Evolutionary conservation across 2,329 filamentous ascomycete species (phyloP).

Genomic region (Ceratocystis harringtonii): DNA sequence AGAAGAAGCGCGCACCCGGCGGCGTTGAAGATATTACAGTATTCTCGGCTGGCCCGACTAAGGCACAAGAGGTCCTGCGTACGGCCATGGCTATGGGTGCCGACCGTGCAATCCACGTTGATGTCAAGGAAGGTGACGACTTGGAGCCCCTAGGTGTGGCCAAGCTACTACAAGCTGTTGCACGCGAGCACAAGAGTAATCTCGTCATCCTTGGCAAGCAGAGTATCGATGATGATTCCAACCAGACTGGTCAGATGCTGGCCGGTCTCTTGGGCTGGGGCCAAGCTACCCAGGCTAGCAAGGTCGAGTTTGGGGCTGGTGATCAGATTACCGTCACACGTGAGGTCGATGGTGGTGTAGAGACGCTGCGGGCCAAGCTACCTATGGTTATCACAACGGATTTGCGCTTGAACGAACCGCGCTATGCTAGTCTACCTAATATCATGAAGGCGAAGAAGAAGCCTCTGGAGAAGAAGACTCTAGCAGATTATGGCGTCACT

Average conservation of each 20-base stretch:
- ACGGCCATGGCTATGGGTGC: conserved; percentile 99
- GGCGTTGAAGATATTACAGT: conserved; percentile 86
- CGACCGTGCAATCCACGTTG: conserved; percentile 79
- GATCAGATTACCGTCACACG: conserved; percentile 63
- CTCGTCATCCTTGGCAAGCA: conserved; percentile 92
- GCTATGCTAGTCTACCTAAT: conserved; percentile 89
- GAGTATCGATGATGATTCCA: conserved; percentile 91
- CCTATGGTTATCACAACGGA: conserved; percentile 94
- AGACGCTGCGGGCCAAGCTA: conserved; percentile 72
- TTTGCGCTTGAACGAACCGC: conserved; percentile 81
- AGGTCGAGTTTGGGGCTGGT: conserved; percentile 59
- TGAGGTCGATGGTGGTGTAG: conserved; percentile 90
- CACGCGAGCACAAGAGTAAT: conserved; percentile 74
- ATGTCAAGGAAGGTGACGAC: conserved; percentile 57
- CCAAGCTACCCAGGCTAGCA: conserved; percentile 85
- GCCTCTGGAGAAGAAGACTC: conserved; percentile 79
- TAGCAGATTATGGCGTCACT: conserved; percentile 69
- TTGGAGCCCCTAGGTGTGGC: conserved; percentile 85
- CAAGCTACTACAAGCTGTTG: conserved; percentile 70
- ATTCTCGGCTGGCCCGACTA: conserved; percentile 74
- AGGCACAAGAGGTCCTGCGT: conserved; percentile 74
- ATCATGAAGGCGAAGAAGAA: conserved; percentile 99
- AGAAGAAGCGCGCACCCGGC: conserved; percentile 56
- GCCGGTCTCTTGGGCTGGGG: conserved; percentile 83
- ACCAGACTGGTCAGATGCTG: conserved; percentile 96